These are phyloP conservation scores for Fulvia fulva DNA, from an alignment of 2,329 filamentous ascomycete genomes.

Conservation along the genomic window DNA sequence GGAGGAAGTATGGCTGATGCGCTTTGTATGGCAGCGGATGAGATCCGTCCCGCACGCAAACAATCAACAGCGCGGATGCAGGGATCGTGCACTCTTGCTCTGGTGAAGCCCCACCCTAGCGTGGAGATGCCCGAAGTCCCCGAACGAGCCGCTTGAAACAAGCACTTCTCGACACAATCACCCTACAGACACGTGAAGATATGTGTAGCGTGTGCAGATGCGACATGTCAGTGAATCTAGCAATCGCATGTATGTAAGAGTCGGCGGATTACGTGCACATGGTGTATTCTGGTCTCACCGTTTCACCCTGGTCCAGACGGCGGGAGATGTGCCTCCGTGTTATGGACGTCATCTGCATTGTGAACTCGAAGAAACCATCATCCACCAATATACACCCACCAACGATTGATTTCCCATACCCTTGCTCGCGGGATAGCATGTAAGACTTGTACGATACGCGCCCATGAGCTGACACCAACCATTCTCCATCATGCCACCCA, in stretches of 20 bases:
- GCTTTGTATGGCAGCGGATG: not conserved
- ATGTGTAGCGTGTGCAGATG: not conserved
- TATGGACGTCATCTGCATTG: not conserved
- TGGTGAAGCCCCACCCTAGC: not conserved
- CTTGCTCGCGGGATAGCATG: too few relatives aligned
- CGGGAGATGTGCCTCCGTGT: not conserved
- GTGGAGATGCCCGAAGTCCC: not conserved
- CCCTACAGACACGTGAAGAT: not conserved
- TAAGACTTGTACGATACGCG: not conserved
- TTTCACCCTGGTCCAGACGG: not conserved
- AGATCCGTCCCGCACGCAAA: not conserved
- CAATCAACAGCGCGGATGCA: not conserved
- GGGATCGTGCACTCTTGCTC: not conserved
- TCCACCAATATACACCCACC: too few relatives aligned
- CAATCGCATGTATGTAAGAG: not conserved
- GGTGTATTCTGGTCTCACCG: not conserved
- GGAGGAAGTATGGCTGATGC: not conserved
- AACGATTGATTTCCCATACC: too few relatives aligned
- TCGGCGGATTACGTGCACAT: not conserved
- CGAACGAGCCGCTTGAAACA: not conserved
- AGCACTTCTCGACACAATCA: not conserved
- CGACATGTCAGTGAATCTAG: not conserved
- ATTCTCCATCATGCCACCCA: not conserved
- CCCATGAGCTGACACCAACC: not conserved
- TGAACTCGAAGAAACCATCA: not conserved